Conservation (phyloP, 192 early-diverging fungal species). For the Coemansia sp. region DNA sequence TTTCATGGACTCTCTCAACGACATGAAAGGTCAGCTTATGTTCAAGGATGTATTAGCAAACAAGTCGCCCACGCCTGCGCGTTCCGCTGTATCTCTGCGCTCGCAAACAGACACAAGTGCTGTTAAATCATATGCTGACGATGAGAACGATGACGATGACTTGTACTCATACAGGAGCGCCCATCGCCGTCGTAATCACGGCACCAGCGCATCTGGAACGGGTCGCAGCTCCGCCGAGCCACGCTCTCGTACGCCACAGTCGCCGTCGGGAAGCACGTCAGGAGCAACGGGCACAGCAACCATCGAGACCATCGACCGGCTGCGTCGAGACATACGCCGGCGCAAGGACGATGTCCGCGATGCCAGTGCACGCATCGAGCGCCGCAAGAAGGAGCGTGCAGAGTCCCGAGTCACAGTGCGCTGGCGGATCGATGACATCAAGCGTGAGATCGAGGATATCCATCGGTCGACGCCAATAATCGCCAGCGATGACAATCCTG, state of each 20-base stretch:
- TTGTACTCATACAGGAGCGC: conserved; percentile 31
- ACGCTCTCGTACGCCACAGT: conserved; percentile 3
- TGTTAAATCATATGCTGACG: background rate
- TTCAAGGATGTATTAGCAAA: conserved; percentile 15
- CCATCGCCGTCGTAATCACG: conserved; percentile 24
- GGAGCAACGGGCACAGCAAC: background rate
- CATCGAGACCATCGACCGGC: conserved; percentile 37
- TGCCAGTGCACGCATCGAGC: conserved; percentile 6
- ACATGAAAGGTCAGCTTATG: conserved; percentile 52
- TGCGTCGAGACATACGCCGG: conserved; percentile 24
- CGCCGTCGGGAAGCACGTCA: background rate
- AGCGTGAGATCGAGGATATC: conserved; percentile 44
- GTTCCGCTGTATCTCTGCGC: conserved; percentile 1
- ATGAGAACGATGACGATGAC: conserved; percentile 14
- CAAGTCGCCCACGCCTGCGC: background rate
- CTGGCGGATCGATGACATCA: conserved; percentile 48
- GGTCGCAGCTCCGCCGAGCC: conserved; percentile 14
- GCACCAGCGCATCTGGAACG: background rate
- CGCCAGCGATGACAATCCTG: background rate
- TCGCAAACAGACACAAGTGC: background rate
- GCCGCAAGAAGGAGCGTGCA: conserved; percentile 25
- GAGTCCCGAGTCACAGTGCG: conserved; percentile 39
- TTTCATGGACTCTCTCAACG: conserved; percentile 62
- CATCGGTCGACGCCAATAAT: conserved; percentile 25
- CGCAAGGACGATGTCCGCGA: conserved; percentile 23